A percentile compares a stretch with the other conserved stretches of the same genome.
Conservation (phyloP, 2,329 filamentous ascomycete genomes). For the Fusarium stilboides region DNA sequence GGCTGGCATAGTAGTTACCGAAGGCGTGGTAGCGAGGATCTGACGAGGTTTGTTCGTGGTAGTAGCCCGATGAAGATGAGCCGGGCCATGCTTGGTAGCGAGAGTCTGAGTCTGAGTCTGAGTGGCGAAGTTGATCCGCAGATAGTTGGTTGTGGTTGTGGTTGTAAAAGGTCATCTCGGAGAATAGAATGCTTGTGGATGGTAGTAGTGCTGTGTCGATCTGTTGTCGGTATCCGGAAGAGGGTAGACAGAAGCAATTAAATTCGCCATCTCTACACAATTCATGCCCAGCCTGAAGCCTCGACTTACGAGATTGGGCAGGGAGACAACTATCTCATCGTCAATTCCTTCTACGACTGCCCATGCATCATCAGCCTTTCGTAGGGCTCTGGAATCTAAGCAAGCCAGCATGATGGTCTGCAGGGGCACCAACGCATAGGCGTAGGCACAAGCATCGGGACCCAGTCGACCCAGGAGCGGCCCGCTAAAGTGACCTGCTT, state of each 20-base stretch:
- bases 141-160: constrained; percentile 34
- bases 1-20: constrained; percentile 37
- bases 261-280: constrained; percentile 24
- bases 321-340: constrained; percentile 6
- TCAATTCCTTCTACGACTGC: not conserved
- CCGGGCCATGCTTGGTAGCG: constrained; percentile 35
- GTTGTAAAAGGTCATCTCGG: constrained; percentile 40
- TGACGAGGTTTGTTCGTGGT: constrained; percentile 33
- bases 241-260: constrained; percentile 42
- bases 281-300: constrained; percentile 18
- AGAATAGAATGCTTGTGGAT: constrained; percentile 32
- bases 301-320: constrained; percentile 20
- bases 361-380: constrained; percentile 12
- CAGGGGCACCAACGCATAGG: constrained; percentile 14
- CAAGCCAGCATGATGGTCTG: constrained; percentile 23
- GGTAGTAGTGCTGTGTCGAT: constrained; percentile 44
- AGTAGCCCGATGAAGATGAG: constrained; percentile 28
- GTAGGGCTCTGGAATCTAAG: constrained; percentile 25
- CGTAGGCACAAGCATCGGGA: constrained; percentile 19
- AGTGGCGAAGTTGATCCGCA: constrained; percentile 40
- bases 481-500: constrained; percentile 35
- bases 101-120: constrained; percentile 38
- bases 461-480: constrained; percentile 21
- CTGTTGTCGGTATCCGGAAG: constrained; percentile 43
- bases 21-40: constrained; percentile 40